These are phyloP conservation scores for Penicillium daleae DNA, from an alignment of 495 filamentous ascomycete genomes.

Conservation along the genomic window DNA sequence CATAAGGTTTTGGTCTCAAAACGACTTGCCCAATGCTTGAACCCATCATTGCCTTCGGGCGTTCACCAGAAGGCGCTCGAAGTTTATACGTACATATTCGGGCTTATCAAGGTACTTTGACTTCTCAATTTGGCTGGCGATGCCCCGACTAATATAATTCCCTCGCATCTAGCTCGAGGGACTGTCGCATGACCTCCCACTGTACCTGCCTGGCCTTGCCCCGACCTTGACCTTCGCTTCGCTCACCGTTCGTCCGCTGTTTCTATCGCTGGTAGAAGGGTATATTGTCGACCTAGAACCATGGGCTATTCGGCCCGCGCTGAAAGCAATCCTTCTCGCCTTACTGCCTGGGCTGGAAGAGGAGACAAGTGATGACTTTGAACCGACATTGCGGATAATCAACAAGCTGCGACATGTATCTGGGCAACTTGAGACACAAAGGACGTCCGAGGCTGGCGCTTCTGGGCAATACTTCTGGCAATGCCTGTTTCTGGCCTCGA, in stretches of 20 bases:
- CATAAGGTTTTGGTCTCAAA: slow-evolving; percentile 85
- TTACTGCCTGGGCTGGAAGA: slow-evolving; percentile 92
- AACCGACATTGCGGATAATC: slow-evolving; percentile 76
- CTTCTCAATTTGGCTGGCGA: neutral
- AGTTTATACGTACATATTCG: slow-evolving; percentile 88
- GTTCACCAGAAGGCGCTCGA: slow-evolving; percentile 99
- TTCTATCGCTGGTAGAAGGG: slow-evolving; percentile 80
- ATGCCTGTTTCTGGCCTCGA: slow-evolving; percentile 90
- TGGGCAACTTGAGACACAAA: slow-evolving; percentile 48
- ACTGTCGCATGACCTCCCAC: slow-evolving; percentile 75
- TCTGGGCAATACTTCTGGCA: slow-evolving; percentile 97
- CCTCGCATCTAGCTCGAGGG: slow-evolving; percentile 57
- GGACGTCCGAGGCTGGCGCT: slow-evolving; percentile 52
- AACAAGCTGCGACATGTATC: slow-evolving; percentile 76
- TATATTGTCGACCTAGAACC: slow-evolving; percentile 74
- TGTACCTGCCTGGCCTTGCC: slow-evolving; percentile 89
- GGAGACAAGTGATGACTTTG: slow-evolving; percentile 95
- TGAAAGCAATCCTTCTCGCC: slow-evolving; percentile 85
- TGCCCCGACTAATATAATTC: slow-evolving; percentile 16
- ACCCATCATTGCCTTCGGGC: slow-evolving; percentile 88
- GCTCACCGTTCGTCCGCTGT: slow-evolving; percentile 80
- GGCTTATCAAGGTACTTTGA: slow-evolving; percentile 39
- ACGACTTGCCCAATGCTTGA: slow-evolving; percentile 91
- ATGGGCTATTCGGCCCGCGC: slow-evolving; percentile 74
- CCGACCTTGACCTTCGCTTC: slow-evolving; percentile 92